phyloP scores from a whole-genome alignment of 2,329 filamentous ascomycete species.

The Trichoderma harzianum region DNA sequence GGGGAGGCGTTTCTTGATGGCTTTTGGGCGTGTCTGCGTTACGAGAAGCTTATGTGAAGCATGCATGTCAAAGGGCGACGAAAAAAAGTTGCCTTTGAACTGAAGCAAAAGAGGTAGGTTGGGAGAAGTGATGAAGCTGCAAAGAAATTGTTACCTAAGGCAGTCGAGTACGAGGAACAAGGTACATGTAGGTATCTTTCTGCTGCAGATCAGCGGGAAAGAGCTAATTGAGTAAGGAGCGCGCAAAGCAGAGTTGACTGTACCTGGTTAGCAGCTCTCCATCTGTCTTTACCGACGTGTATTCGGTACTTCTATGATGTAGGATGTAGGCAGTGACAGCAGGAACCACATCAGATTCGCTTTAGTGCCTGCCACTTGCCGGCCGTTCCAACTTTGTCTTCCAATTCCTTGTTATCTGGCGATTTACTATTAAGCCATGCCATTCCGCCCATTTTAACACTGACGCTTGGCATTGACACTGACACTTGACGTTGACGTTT shows the following conservation, averaged over 20 bases:
- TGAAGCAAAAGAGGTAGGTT: not conserved
- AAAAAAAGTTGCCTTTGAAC: not conserved
- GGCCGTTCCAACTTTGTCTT: not conserved
- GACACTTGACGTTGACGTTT: not conserved
- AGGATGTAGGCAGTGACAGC: not conserved
- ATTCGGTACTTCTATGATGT: not conserved
- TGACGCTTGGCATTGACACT: not conserved
- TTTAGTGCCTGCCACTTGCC: conserved; percentile 5
- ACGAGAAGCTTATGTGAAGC: not conserved
- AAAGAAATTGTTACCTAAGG: not conserved
- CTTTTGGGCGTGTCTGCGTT: not conserved
- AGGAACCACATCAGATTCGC: not conserved
- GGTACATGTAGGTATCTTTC: not conserved
- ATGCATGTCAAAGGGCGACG: not conserved
- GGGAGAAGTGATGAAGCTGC: not conserved
- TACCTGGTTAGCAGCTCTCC: not conserved
- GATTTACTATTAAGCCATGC: conserved; percentile 4
- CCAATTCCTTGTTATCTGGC: not conserved
- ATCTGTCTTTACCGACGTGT: not conserved
- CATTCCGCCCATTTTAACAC: not conserved
- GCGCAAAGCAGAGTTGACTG: not conserved
- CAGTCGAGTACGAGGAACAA: not conserved
- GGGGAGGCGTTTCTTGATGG: not conserved
- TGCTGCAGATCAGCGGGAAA: not conserved
- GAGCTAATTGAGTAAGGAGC: not conserved